A percentile compares a stretch with the other conserved stretches of the same genome.
Conservation (phyloP, 1,284 basidiomycete genomes). For the Sporisorium scitamineum region DNA sequence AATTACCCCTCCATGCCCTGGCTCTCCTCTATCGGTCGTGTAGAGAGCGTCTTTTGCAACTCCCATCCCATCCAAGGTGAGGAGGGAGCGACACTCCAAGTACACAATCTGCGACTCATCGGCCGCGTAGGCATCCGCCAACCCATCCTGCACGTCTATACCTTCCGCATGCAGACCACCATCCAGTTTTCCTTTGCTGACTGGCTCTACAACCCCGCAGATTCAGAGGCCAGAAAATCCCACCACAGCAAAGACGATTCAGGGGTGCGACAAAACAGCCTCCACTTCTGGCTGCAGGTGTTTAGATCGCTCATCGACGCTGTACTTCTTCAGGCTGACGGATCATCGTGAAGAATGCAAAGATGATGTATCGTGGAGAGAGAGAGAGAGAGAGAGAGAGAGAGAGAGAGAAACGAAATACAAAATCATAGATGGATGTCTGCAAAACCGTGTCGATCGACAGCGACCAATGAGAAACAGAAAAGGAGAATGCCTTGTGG, state of each 20-base stretch:
- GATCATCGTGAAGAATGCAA: neutral
- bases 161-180: slow-evolving; percentile 14
- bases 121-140: slow-evolving; percentile 36
- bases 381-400: neutral
- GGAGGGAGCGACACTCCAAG: slow-evolving; percentile 1
- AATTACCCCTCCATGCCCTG: slow-evolving; percentile 49
- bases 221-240: neutral
- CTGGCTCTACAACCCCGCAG: slow-evolving; percentile 27
- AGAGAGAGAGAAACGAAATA: neutral
- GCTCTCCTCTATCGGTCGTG: slow-evolving; percentile 28
- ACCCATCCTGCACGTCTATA: slow-evolving; percentile 43
- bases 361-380: neutral
- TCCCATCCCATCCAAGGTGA: slow-evolving; percentile 10
- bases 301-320: slow-evolving; percentile 19
- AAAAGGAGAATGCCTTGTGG: neutral
- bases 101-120: slow-evolving; percentile 12
- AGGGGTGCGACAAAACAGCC: slow-evolving; percentile 16
- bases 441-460: no score
- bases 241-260: neutral
- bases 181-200: slow-evolving; percentile 37
- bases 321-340: slow-evolving; percentile 8
- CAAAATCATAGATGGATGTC: neutral
- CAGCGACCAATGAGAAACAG: neutral
- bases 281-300: slow-evolving; percentile 33
- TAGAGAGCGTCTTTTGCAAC: slow-evolving; percentile 18